These are phyloP conservation scores for Coemansia sp. DNA, from an alignment of 192 early-diverging fungal species.

Conservation along the genomic window DNA sequence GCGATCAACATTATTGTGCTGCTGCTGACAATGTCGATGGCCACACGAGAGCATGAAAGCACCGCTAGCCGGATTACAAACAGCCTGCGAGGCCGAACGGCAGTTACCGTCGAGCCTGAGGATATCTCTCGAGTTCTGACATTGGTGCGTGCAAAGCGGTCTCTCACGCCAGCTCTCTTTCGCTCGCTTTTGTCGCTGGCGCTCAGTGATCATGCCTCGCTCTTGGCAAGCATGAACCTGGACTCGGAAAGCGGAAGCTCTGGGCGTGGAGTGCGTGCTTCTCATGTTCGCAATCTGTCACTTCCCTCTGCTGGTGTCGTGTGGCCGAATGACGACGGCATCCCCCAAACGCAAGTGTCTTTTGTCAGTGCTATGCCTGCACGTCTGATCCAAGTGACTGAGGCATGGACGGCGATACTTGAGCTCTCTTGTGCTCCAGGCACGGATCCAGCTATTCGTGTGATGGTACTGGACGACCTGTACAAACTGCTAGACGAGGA, in stretches of 20 bases:
- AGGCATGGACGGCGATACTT: conserved; percentile 27
- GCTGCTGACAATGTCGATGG: conserved; percentile 26
- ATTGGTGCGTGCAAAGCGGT: conserved; percentile 39
- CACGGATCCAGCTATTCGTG: conserved; percentile 29
- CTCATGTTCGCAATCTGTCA: conserved; percentile 38
- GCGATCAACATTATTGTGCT: conserved; percentile 50
- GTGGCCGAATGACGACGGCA: conserved; percentile 3
- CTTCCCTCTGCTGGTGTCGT: not conserved
- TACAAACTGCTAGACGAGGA: conserved; percentile 31
- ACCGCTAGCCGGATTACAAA: conserved; percentile 45
- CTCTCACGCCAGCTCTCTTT: conserved; percentile 41
- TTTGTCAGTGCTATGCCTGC: conserved; percentile 34
- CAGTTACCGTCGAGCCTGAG: conserved; percentile 19
- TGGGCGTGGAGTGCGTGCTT: conserved; percentile 6
- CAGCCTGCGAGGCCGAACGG: conserved; percentile 36
- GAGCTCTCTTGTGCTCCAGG: conserved; percentile 31
- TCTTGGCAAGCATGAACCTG: conserved; percentile 45
- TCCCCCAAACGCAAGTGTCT: conserved; percentile 9
- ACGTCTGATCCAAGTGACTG: conserved; percentile 24
- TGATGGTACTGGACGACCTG: conserved; percentile 22
- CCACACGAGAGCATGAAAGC: conserved; percentile 31
- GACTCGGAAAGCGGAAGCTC: not conserved
- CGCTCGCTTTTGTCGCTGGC: conserved; percentile 34
- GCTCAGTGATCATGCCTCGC: conserved; percentile 33
- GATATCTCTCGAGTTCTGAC: conserved; percentile 25